Conservation (phyloP, 2,329 filamentous ascomycete species). For the Botrytis galanthina region DNA sequence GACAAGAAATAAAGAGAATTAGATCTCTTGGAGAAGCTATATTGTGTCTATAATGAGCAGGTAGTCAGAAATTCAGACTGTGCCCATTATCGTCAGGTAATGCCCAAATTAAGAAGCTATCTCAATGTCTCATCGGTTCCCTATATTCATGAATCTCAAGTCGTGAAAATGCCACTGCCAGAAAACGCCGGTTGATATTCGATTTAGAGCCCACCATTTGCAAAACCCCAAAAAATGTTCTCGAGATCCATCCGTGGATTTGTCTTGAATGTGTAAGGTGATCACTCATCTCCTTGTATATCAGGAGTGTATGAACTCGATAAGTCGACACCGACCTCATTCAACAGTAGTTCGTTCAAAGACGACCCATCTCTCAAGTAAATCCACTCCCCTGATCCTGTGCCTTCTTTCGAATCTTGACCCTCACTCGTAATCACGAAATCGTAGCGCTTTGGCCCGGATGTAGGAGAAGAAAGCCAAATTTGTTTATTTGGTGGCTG, state of each 20-base stretch:
- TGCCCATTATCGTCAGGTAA: not conserved
- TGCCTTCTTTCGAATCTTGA: slow-evolving; percentile 77
- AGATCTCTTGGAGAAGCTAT: not conserved
- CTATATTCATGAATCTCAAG: not conserved
- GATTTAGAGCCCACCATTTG: not conserved
- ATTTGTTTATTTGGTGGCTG: slow-evolving; percentile 97
- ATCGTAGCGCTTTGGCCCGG: slow-evolving; percentile 91
- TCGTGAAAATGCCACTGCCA: slow-evolving; percentile 5
- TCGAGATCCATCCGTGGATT: not conserved
- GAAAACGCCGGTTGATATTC: not conserved
- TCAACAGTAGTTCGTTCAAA: slow-evolving; percentile 67
- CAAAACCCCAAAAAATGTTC: not conserved
- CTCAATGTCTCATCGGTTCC: not conserved
- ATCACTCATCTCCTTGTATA: slow-evolving; percentile 11
- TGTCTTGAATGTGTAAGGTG: no score
- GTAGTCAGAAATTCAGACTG: not conserved
- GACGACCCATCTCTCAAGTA: slow-evolving; percentile 81
- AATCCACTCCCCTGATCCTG: slow-evolving; percentile 74
- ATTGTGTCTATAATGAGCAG: not conserved
- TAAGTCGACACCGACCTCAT: slow-evolving; percentile 69
- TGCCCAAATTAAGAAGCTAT: not conserved
- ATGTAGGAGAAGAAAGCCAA: slow-evolving; percentile 89
- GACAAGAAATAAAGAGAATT: not conserved
- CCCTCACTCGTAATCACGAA: slow-evolving; percentile 74
- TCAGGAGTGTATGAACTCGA: not conserved